phyloP scores from a whole-genome alignment of 2,329 filamentous ascomycete species.

The Hypoxylon sp. region DNA sequence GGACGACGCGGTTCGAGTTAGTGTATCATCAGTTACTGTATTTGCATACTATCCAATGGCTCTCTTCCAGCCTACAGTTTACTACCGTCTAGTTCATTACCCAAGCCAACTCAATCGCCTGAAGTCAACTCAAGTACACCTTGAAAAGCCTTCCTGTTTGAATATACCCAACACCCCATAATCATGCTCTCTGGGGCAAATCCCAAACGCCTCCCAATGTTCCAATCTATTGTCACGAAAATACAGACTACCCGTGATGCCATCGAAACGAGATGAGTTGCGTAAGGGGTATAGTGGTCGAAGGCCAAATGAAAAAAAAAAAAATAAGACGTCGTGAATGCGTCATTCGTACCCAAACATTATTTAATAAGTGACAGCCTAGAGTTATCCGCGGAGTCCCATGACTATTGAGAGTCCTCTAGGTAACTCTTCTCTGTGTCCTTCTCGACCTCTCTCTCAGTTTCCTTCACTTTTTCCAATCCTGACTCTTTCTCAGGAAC shows the following conservation, averaged over 20 bases:
- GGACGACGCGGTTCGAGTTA: neutral
- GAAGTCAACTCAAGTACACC: neutral
- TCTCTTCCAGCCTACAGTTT: neutral
- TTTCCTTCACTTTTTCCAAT: conserved; percentile 15
- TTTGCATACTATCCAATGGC: conserved; percentile 7
- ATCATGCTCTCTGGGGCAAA: conserved; percentile 8
- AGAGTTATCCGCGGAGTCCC: conserved; percentile 35
- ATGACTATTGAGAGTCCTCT: conserved; percentile 37
- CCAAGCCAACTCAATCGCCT: neutral
- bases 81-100: neutral
- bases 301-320: conserved; percentile 8
- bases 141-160: neutral
- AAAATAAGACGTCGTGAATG: conserved; percentile 1
- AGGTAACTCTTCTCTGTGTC: conserved; percentile 17
- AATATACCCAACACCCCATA: neutral
- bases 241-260: conserved; percentile 1
- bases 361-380: conserved; percentile 31
- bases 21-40: neutral
- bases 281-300: conserved; percentile 28
- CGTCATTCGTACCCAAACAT: neutral
- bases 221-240: neutral
- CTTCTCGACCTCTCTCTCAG: conserved; percentile 8
- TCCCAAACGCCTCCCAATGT: conserved; percentile 29
- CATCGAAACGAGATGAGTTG: conserved; percentile 6
- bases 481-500: conserved; percentile 22